Percentiles rank a stretch among this genome's conserved stretches.
Evolutionary conservation across 768 basidiomycete genomes (phyloP).

Genomic region (Crepidotus variabilis): DNA sequence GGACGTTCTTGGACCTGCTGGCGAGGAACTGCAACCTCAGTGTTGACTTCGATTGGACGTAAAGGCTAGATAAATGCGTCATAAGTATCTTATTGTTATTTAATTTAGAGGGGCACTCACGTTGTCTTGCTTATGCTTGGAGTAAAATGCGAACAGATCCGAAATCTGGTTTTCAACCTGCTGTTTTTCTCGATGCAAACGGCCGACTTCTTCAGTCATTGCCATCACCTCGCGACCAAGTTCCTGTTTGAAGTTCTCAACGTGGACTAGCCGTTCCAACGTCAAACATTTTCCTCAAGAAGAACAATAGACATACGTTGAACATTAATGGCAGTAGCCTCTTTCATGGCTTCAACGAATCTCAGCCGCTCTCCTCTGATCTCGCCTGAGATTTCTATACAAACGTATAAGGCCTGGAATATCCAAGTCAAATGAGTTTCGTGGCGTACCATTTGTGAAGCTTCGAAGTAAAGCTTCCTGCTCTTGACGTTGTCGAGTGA

Average conservation of each 20-base stretch:
- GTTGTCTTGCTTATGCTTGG: conserved; percentile 47
- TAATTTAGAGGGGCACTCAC: conserved; percentile 16
- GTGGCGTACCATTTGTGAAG: conserved; percentile 53
- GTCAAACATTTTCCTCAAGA: background rate
- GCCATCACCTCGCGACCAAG: conserved; percentile 68
- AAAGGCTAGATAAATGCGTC: conserved; percentile 13
- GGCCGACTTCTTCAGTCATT: conserved; percentile 72
- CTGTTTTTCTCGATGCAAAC: conserved; percentile 63
- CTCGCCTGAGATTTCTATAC: conserved; percentile 73
- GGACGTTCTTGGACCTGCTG: conserved; percentile 10
- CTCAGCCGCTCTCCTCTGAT: conserved; percentile 82
- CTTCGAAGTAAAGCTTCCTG: conserved; percentile 68
- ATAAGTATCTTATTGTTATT: background rate
- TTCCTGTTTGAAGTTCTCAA: conserved; percentile 85
- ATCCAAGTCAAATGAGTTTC: background rate
- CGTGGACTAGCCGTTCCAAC: conserved; percentile 55
- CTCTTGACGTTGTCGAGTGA: conserved; percentile 68
- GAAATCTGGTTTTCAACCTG: conserved; percentile 66
- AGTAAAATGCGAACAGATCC: conserved; percentile 69
- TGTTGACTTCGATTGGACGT: conserved; percentile 12
- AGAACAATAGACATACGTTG: conserved; percentile 44
- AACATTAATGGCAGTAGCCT: conserved; percentile 85
- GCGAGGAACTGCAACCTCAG: conserved; percentile 1
- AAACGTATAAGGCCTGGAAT: background rate
- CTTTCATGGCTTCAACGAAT: conserved; percentile 95